A percentile compares a stretch with the other conserved stretches of the same genome.
These are phyloP conservation scores for Termitomyces sp. DNA, from an alignment of 1,284 basidiomycete genomes.

Conservation along the genomic window DNA sequence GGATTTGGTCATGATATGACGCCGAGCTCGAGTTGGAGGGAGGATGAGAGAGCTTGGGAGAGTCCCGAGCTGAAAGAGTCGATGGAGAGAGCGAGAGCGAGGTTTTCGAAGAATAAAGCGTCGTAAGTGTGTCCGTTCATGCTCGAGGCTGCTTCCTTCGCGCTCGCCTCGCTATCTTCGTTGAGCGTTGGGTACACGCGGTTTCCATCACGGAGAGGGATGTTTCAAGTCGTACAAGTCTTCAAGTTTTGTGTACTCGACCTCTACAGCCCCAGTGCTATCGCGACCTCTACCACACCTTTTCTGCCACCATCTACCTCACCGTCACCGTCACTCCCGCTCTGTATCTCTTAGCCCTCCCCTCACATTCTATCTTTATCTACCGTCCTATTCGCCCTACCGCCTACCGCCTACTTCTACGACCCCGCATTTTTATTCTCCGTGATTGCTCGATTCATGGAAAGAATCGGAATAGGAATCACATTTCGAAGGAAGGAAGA, in stretches of 20 bases:
- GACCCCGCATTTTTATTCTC: background rate
- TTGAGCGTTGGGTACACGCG: background rate
- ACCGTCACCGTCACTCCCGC: background rate
- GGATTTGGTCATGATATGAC: slow-evolving; percentile 3
- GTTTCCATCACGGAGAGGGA: background rate
- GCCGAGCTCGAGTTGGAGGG: slow-evolving; percentile 18
- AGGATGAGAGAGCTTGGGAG: slow-evolving; percentile 42
- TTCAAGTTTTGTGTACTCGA: background rate
- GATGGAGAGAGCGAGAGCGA: slow-evolving; percentile 57
- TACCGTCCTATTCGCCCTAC: background rate
- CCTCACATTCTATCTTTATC: background rate
- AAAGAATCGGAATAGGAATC: background rate
- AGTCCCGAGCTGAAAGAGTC: slow-evolving; percentile 57
- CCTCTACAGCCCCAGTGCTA: background rate
- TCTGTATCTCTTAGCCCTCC: background rate
- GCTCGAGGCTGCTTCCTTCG: background rate
- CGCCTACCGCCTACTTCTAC: background rate
- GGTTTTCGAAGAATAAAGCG: slow-evolving; percentile 9
- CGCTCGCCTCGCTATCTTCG: background rate
- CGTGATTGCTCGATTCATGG: background rate
- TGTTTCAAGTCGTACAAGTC: background rate
- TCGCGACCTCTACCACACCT: background rate
- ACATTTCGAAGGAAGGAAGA: background rate
- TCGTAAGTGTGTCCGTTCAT: background rate
- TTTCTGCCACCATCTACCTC: background rate